Percentiles rank a stretch among this genome's conserved stretches.
Conservation (phyloP, 345 rosid species). For the Theobroma cacao region DNA sequence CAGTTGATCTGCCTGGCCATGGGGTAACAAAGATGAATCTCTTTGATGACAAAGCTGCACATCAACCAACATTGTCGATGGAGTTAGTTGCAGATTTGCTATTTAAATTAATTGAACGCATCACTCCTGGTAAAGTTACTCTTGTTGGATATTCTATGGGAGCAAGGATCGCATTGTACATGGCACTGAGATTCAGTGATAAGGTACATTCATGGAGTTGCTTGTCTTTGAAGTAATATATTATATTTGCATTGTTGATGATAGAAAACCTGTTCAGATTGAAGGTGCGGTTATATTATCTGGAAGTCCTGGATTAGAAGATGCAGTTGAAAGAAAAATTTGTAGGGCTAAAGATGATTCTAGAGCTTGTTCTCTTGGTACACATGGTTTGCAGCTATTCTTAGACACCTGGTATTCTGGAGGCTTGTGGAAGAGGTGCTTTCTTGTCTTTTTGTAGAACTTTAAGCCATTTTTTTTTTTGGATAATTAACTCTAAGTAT, state of each 20-base stretch:
- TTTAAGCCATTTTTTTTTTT: no score
- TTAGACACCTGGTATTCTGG: constrained; percentile 71
- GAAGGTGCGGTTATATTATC: constrained; percentile 75
- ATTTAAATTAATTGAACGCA: constrained; percentile 40
- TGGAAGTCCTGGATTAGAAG: constrained; percentile 81
- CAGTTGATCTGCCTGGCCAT: constrained; percentile 90
- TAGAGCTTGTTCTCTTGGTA: constrained; percentile 43
- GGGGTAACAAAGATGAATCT: constrained; percentile 56
- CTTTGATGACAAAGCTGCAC: constrained; percentile 23
- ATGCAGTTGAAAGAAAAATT: constrained; percentile 50
- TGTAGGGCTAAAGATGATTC: constrained; percentile 75
- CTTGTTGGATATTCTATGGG: constrained; percentile 94
- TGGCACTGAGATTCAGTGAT: constrained; percentile 57
- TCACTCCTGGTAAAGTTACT: constrained; percentile 56
- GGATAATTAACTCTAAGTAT: no score
- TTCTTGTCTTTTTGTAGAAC: constrained; percentile 5
- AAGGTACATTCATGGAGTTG: constrained; percentile 40
- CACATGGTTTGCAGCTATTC: constrained; percentile 61
- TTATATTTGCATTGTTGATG: neutral
- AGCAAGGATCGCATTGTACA: constrained; percentile 81
- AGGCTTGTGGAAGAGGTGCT: constrained; percentile 78
- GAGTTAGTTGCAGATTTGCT: constrained; percentile 48
- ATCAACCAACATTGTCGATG: constrained; percentile 46
- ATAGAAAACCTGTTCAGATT: constrained; percentile 39
- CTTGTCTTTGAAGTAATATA: neutral